A percentile compares a stretch with the other conserved stretches of the same genome.
Evolutionary conservation across 108 stramenopile species (phyloP).

Genomic region (Thalassiosira profunda): DNA sequence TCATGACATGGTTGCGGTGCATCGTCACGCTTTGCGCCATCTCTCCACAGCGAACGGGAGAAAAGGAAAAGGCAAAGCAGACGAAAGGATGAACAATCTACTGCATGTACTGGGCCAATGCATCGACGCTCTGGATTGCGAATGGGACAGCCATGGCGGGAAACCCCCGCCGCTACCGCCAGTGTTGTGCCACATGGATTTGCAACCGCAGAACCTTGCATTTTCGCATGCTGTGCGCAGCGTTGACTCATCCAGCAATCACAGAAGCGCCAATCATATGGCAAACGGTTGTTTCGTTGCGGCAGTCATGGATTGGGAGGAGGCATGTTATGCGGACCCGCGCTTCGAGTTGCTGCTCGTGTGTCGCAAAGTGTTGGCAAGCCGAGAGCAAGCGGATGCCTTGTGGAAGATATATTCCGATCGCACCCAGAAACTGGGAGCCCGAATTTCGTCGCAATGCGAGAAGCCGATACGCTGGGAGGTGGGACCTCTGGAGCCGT

Average conservation of each 20-base stretch:
- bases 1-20: slow-evolving; percentile 34
- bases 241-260: not conserved
- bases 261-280: not conserved
- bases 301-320: slow-evolving; percentile 91
- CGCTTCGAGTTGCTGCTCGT: slow-evolving; percentile 83
- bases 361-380: slow-evolving; percentile 83
- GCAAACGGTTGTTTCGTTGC: slow-evolving; percentile 33
- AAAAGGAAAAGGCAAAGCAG: not conserved
- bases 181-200: slow-evolving; percentile 85
- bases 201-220: slow-evolving; percentile 87
- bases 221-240: slow-evolving; percentile 29
- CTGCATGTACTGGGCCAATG: slow-evolving; percentile 20
- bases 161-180: slow-evolving; percentile 26
- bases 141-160: slow-evolving; percentile 14
- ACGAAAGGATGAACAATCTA: slow-evolving; percentile 10
- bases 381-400: slow-evolving; percentile 63
- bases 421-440: slow-evolving; percentile 11
- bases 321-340: slow-evolving; percentile 82
- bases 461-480: slow-evolving; percentile 2
- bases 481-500: slow-evolving; percentile 77
- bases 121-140: slow-evolving; percentile 15
- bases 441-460: not conserved
- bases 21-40: slow-evolving; percentile 15
- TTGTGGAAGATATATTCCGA: slow-evolving; percentile 65
- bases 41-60: slow-evolving; percentile 1